A percentile compares a stretch with the other conserved stretches of the same genome.
These are phyloP conservation scores for Mrakia gelida DNA, from an alignment of 768 basidiomycete species.

Conservation along the genomic window DNA sequence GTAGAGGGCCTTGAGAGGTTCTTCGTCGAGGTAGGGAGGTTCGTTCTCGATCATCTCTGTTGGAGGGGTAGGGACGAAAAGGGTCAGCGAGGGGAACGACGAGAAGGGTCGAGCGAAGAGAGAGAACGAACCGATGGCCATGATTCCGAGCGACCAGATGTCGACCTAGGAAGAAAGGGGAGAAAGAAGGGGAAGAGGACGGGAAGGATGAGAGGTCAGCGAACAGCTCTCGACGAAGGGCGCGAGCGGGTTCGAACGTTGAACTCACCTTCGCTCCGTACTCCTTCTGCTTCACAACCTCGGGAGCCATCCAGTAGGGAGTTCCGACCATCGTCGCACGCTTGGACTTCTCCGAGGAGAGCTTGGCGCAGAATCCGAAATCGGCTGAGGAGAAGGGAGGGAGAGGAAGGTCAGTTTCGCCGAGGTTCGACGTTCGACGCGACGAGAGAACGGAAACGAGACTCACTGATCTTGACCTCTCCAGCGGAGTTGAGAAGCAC, in stretches of 20 bases:
- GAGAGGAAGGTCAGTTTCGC: slow-evolving; percentile 41
- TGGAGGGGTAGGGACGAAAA: too few species aligned
- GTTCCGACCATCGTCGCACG: slow-evolving; percentile 98
- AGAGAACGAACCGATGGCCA: slow-evolving; percentile 62
- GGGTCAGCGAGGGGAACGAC: background rate
- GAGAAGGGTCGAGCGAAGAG: slow-evolving; percentile 38
- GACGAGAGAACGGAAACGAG: slow-evolving; percentile 6
- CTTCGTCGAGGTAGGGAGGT: slow-evolving; percentile 91
- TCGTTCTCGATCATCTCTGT: slow-evolving; percentile 92
- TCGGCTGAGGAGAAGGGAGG: slow-evolving; percentile 57
- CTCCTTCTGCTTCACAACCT: slow-evolving; percentile 94
- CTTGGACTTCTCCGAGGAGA: slow-evolving; percentile 94
- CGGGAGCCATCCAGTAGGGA: slow-evolving; percentile 99
- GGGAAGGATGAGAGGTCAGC: too few species aligned
- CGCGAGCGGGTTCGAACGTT: too few species aligned
- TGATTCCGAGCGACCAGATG: slow-evolving; percentile 94
- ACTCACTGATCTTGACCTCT: slow-evolving; percentile 93
- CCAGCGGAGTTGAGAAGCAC: slow-evolving; percentile 88
- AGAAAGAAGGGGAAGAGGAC: too few species aligned
- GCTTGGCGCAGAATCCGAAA: slow-evolving; percentile 93
- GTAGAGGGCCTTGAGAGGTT: slow-evolving; percentile 89
- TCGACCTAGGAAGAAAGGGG: slow-evolving; percentile 54
- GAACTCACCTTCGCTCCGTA: slow-evolving; percentile 68
- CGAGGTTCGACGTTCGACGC: slow-evolving; percentile 40
- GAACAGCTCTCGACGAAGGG: too few species aligned